Base-by-base conservation (phyloP, 202 grass and related monocot species). In the Panicum virgatum region DNA sequence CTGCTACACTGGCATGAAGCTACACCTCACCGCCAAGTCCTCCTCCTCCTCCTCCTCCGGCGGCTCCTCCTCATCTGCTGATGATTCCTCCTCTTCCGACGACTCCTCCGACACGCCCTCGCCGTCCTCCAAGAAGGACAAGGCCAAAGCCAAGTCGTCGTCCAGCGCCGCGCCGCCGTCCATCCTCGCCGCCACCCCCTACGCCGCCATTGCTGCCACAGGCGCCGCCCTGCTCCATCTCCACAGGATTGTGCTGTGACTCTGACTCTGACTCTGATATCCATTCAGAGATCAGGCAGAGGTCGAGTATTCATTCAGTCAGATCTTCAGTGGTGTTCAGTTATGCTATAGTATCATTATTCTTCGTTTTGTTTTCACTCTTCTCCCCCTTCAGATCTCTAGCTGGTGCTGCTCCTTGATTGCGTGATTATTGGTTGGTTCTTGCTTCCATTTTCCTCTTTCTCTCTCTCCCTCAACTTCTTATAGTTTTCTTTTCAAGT, bases 1-100 rank as follows among this genome's bases (percentile, higher is more conserved):
- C 91, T 99, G 96, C 89, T 99, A 94, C 81, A 4, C 38, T 14
- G 96, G 96, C 43, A 99, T 99, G 96, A 99, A 96, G 86, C 73
- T 98, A 23, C 59, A 87, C 67, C 40, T 98, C 79, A 89, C 57
- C 19, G 96, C 89, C 53, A 91, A 89, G 77, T 77, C 66, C 15
- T 57, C 66, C 38, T 50, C 65, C 8, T 32, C 69, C 18, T 34
- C 69, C 9, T 5, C 0, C 23, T 77, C 74, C n/a, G 27, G 69
- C 44, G 45, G 44, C 69, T 69, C 77, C 0, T 74, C 69, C 0
- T 77, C 74, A 5, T 62, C 54, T 1, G 36, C 29, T 0, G 20
- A 25, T 30, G 30, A 30, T 30, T 30, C 30, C 19, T 81, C 75
- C 19, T 20, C 75, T 0, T 73, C 83, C 7, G 26, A n/a, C 27